These are phyloP conservation scores for Meira nashicola DNA, from an alignment of 1,284 basidiomycete genomes.

Conservation along the genomic window DNA sequence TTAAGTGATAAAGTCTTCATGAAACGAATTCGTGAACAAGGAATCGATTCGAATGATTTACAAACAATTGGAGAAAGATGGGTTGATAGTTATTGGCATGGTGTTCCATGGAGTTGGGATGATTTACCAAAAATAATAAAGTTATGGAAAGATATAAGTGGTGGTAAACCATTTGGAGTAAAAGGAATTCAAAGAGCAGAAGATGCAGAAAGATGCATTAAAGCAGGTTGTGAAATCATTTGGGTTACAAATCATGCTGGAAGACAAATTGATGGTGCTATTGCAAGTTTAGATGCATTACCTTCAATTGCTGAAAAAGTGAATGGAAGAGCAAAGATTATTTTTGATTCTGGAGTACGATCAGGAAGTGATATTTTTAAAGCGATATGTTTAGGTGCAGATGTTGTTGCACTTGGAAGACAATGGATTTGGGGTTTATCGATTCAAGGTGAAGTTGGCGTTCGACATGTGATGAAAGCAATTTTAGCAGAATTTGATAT, in stretches of 20 bases:
- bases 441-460: conserved; percentile 63
- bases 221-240: conserved; percentile 66
- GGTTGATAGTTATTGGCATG: conserved; percentile 63
- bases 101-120: conserved; percentile 62
- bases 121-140: conserved; percentile 52
- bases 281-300: conserved; percentile 20
- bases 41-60: conserved; percentile 53
- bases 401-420: conserved; percentile 50
- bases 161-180: conserved; percentile 60
- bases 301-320: conserved; percentile 59
- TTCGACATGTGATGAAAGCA: conserved; percentile 64
- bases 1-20: conserved; percentile 64
- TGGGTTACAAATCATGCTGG: conserved; percentile 74
- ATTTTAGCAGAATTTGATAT: conserved; percentile 64
- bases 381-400: conserved; percentile 56
- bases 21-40: conserved; percentile 49
- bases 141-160: conserved; percentile 61
- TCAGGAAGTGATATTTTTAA: conserved; percentile 72
- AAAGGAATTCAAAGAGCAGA: conserved; percentile 62
- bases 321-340: conserved; percentile 50
- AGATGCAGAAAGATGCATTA: conserved; percentile 61
- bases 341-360: conserved; percentile 75
- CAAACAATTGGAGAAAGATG: conserved; percentile 55
- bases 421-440: conserved; percentile 60
- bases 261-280: conserved; percentile 24